Percentiles rank a stretch among this genome's conserved stretches.
These are phyloP conservation scores for Nasturtium officinale DNA, from an alignment of 345 rosid species.

Conservation along the genomic window DNA sequence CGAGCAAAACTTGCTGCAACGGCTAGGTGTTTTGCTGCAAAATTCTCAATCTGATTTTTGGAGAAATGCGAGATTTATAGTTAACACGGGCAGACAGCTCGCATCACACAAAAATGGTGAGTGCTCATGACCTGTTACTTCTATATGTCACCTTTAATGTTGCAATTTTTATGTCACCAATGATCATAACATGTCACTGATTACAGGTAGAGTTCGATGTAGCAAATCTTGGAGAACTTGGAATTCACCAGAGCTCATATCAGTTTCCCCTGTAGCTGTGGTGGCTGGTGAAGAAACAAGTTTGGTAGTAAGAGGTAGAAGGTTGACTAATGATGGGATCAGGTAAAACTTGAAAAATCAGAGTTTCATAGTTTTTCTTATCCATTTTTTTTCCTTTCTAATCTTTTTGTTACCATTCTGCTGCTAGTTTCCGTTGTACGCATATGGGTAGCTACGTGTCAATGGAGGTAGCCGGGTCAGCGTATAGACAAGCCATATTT, in stretches of 20 bases:
- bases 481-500: conserved; percentile 43
- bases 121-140: conserved; percentile 29
- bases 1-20: conserved; percentile 62
- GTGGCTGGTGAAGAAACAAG: conserved; percentile 71
- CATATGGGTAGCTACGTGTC: conserved; percentile 67
- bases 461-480: conserved; percentile 48
- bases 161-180: not conserved
- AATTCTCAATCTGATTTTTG: conserved; percentile 64
- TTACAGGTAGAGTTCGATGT: conserved; percentile 64
- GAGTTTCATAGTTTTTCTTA: not conserved
- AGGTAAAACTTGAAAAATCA: conserved; percentile 48
- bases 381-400: conserved; percentile 23
- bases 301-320: conserved; percentile 74
- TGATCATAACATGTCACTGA: conserved; percentile 13
- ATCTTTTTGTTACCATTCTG: conserved; percentile 3
- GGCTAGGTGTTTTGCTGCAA: conserved; percentile 57
- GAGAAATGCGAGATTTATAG: conserved; percentile 71
- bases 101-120: conserved; percentile 77
- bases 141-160: not conserved
- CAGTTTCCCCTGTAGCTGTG: conserved; percentile 78
- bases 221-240: conserved; percentile 78
- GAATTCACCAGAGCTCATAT: conserved; percentile 82
- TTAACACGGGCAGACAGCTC: conserved; percentile 64
- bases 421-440: conserved; percentile 66
- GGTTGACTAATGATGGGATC: conserved; percentile 65